phyloP scores from a whole-genome alignment of 495 filamentous ascomycete species.

The Pyrenula aspistea region DNA sequence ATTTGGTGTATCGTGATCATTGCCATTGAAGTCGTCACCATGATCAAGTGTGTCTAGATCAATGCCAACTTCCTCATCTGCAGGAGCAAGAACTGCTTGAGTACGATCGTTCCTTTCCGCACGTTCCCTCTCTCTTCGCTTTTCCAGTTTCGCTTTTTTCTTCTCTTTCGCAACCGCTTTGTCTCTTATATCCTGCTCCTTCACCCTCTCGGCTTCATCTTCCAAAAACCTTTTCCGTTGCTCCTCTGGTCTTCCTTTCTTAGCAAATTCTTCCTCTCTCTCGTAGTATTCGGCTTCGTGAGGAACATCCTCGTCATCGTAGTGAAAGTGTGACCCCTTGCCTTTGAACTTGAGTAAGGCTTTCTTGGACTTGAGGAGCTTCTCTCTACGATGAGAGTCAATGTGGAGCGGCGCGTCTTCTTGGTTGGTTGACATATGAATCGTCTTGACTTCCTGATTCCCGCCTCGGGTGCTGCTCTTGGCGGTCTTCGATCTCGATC shows the following conservation, averaged over 20 bases:
- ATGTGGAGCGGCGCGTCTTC: conserved; percentile 52
- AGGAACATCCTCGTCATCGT: conserved; percentile 75
- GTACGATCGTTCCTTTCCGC: conserved; percentile 27
- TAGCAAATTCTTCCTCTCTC: conserved; percentile 65
- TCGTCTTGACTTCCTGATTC: conserved; percentile 20
- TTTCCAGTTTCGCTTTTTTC: conserved; percentile 75
- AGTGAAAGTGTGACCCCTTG: conserved; percentile 71
- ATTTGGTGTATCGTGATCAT: conserved; percentile 33
- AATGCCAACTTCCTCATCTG: conserved; percentile 14
- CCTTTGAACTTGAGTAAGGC: conserved; percentile 79
- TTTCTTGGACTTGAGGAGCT: conserved; percentile 88
- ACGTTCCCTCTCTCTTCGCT: conserved; percentile 65
- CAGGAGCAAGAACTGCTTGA: conserved; percentile 30
- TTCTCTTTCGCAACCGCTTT: conserved; percentile 70
- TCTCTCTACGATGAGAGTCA: conserved; percentile 87
- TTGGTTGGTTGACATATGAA: conserved; percentile 35
- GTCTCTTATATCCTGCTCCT: conserved; percentile 66
- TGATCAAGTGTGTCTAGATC: not conserved
- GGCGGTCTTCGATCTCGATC: not conserved
- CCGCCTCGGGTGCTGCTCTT: not conserved
- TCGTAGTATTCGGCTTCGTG: conserved; percentile 82
- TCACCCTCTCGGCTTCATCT: conserved; percentile 58
- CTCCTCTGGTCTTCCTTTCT: conserved; percentile 56
- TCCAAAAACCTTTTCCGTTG: conserved; percentile 70
- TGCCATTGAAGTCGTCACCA: conserved; percentile 16